Conservation (phyloP, 2,329 filamentous ascomycete genomes). For the Cladosporium sp. region DNA sequence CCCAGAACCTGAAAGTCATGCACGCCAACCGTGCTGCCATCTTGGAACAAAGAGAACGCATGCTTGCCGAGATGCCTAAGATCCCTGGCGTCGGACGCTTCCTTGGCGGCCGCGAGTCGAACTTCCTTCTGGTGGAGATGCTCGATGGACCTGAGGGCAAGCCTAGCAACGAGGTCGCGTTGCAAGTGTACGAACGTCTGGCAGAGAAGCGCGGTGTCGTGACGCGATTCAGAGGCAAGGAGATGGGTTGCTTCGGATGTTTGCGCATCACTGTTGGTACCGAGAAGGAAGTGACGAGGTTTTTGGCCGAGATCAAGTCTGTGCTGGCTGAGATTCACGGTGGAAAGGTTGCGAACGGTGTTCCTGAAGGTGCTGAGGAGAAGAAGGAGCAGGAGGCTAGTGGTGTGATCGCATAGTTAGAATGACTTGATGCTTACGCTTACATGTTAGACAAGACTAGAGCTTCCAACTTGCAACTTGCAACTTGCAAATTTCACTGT, state of each 20-base stretch:
- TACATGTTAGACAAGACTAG: no score
- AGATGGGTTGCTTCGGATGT: conserved; percentile 83
- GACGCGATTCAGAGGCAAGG: conserved; percentile 88
- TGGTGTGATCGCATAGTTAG: conserved; percentile 42
- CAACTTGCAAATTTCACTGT: not conserved
- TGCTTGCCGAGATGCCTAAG: conserved; percentile 68
- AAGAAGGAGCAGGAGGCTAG: conserved; percentile 48
- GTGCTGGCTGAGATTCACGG: conserved; percentile 48
- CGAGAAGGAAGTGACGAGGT: conserved; percentile 74
- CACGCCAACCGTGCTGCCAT: conserved; percentile 64
- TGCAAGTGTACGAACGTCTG: conserved; percentile 76
- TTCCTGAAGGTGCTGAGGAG: conserved; percentile 36
- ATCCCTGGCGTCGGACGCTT: conserved; percentile 77
- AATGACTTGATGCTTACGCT: no score
- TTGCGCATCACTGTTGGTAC: conserved; percentile 90
- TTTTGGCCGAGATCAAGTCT: conserved; percentile 63
- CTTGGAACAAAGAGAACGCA: conserved; percentile 68
- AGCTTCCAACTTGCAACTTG: no score
- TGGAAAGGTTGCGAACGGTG: conserved; percentile 29
- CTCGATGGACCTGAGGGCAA: conserved; percentile 62
- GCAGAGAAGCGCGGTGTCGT: conserved; percentile 87
- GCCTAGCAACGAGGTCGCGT: conserved; percentile 73
- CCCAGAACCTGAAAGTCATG: conserved; percentile 69
- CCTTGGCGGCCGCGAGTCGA: conserved; percentile 73
- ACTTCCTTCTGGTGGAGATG: conserved; percentile 90